These are phyloP conservation scores for Houttuynia cordata DNA, from an alignment of 164 flowering plant species.

Conservation along the genomic window DNA sequence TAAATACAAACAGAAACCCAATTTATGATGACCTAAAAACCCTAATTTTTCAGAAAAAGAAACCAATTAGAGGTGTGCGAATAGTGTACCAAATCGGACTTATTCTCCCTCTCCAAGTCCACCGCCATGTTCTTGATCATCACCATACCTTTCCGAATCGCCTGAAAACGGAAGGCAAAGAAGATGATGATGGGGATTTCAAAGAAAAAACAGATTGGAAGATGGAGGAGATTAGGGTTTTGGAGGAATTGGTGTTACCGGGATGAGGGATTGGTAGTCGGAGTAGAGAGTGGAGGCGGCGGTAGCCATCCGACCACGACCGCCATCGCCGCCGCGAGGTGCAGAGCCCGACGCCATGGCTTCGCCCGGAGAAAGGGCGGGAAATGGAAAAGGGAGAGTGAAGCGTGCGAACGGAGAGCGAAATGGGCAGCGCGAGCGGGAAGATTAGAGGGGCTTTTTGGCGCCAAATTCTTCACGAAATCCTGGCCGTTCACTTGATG, in stretches of 20 bases:
- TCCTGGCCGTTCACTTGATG: no score
- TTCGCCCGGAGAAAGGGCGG: no score
- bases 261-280: constrained; percentile 42
- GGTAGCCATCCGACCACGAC: constrained; percentile 20
- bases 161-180: constrained; percentile 27
- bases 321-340: constrained; percentile 14
- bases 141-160: constrained; percentile 34
- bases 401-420: no score
- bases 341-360: constrained; percentile 52
- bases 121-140: constrained; percentile 54
- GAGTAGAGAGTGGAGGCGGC: constrained; percentile 25
- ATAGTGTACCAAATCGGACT: constrained; percentile 14
- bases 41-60: not conserved
- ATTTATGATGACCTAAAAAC: no score
- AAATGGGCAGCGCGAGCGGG: no score
- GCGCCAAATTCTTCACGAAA: not conserved
- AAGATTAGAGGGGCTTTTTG: no score
- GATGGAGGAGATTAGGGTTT: not conserved
- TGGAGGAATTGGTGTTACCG: constrained; percentile 21
- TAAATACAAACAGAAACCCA: constrained; percentile 7
- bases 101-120: constrained; percentile 53
- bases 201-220: not conserved
- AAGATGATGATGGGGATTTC: not conserved
- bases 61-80: not conserved
- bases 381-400: no score